These are phyloP conservation scores for Yamadazyma sp. DNA, from an alignment of 1,139 yeast species.

Conservation along the genomic window DNA sequence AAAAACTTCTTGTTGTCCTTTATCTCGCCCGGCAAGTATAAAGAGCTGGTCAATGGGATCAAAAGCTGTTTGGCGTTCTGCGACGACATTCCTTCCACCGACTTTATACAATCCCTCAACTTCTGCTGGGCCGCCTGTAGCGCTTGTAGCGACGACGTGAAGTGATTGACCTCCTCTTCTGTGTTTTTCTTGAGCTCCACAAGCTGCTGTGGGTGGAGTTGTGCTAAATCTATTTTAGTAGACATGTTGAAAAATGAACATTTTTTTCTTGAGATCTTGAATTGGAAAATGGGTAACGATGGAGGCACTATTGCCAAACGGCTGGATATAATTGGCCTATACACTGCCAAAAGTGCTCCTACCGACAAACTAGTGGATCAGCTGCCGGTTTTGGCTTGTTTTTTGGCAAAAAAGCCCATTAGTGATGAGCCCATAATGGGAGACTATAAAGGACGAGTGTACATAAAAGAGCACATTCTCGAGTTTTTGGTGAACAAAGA, in stretches of 20 bases:
- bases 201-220: slow-evolving; percentile 79
- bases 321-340: slow-evolving; percentile 38
- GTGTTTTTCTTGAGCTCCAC: slow-evolving; percentile 80
- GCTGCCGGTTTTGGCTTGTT: slow-evolving; percentile 21
- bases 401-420: slow-evolving; percentile 29
- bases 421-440: slow-evolving; percentile 53
- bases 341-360: slow-evolving; percentile 18
- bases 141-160: slow-evolving; percentile 81
- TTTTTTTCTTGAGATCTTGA: background rate
- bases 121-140: slow-evolving; percentile 80
- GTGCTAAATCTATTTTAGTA: slow-evolving; percentile 55
- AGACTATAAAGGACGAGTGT: slow-evolving; percentile 71
- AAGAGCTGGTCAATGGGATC: slow-evolving; percentile 85
- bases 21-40: slow-evolving; percentile 83
- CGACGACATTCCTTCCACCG: slow-evolving; percentile 59
- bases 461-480: slow-evolving; percentile 64
- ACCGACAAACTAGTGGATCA: slow-evolving; percentile 41
- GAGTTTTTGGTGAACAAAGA: slow-evolving; percentile 49
- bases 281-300: slow-evolving; percentile 42
- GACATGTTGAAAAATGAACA: slow-evolving; percentile 11
- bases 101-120: slow-evolving; percentile 76
- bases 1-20: slow-evolving; percentile 65
- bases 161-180: slow-evolving; percentile 83
- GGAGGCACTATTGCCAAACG: slow-evolving; percentile 53
- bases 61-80: slow-evolving; percentile 54